Evolutionary conservation across 2,329 filamentous ascomycete genomes (phyloP).

Genomic region (Calycina herbarum): DNA sequence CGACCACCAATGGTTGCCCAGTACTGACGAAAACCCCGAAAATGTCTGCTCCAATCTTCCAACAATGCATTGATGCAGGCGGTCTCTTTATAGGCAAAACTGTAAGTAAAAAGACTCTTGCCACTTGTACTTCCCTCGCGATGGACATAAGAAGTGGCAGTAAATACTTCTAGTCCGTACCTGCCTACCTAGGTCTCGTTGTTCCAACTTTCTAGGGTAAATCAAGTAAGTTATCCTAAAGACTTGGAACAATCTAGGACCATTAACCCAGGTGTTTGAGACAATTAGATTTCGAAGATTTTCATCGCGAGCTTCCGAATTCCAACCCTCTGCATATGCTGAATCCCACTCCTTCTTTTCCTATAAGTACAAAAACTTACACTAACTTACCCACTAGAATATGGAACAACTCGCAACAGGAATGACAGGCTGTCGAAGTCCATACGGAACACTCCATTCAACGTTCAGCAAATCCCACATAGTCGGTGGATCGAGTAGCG

Average conservation of each 20-base stretch:
- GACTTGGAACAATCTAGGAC: no score
- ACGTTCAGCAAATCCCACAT: constrained; percentile 50
- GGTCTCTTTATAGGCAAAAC: constrained; percentile 58
- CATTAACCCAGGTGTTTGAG: no score
- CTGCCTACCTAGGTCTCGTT: no score
- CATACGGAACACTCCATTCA: constrained; percentile 51
- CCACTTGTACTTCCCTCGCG: background rate
- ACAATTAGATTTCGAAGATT: no score
- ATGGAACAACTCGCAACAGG: constrained; percentile 58
- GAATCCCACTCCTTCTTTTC: no score
- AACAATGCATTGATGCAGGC: constrained; percentile 50
- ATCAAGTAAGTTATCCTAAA: no score
- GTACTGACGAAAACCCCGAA: constrained; percentile 48
- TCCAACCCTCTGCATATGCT: no score
- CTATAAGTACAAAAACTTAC: background rate
- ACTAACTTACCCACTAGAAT: constrained; percentile 30
- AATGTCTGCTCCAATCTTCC: constrained; percentile 47
- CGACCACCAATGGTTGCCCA: constrained; percentile 48
- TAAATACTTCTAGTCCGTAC: no score
- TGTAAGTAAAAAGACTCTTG: background rate
- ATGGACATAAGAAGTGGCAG: no score
- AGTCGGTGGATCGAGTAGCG: constrained; percentile 55
- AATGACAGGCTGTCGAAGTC: constrained; percentile 54
- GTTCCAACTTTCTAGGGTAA: no score
- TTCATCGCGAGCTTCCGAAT: no score